Base-by-base conservation (phyloP, 129 eudicot species). In the Lactuca saligna region DNA sequence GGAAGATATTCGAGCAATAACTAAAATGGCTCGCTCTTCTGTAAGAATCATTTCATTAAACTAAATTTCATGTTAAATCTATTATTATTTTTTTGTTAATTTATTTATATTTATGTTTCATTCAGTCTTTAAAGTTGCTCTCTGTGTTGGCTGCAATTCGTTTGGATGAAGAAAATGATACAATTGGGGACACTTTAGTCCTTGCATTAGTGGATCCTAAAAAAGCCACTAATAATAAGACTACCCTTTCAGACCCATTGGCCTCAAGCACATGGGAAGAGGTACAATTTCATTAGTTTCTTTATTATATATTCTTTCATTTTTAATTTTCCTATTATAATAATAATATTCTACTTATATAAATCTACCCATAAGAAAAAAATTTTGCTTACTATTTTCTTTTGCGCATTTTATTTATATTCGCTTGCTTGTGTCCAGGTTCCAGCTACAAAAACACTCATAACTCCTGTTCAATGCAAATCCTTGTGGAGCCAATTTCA, bases 261-360 rank as follows among this genome's bases (percentile, higher is more conserved):
- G 99, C 99, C 64, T 83, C 97, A 50, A 89, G 97, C 93, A 85
- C 90, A 63, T 94, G 99, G 99, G 96, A 84, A 71, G 75, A 84
- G 91, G 97, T 87, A 71, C 44, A 1, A n/a, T 72, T 68, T 20
- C 20, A 20, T 20, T 20, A 20, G 20, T 20, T 20, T 53, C 13
- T 48, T 34, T 35, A 17, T 15, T 15, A 7, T 4, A 2, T 29
- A 32, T 39, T 4, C 44, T 39, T 39, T 39, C 8, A 39, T 4
- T 4, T 25, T 25, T 25, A 25, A 0, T 25, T 25, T 25, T 25
- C 29, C 29, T 25, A 25, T 25, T 25, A 25, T 25, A 25, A 25
- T 25, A 25, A 25, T 25, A 25, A 25, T 25, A 25, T 25, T 25
- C 29, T 25, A 25, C 29, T 25, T 25, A 25, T 25, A 25, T 25